Percentiles rank a stretch among this genome's conserved stretches.
Conservation (phyloP, 176 grass and related monocot genomes). For the Paspalum notatum region DNA sequence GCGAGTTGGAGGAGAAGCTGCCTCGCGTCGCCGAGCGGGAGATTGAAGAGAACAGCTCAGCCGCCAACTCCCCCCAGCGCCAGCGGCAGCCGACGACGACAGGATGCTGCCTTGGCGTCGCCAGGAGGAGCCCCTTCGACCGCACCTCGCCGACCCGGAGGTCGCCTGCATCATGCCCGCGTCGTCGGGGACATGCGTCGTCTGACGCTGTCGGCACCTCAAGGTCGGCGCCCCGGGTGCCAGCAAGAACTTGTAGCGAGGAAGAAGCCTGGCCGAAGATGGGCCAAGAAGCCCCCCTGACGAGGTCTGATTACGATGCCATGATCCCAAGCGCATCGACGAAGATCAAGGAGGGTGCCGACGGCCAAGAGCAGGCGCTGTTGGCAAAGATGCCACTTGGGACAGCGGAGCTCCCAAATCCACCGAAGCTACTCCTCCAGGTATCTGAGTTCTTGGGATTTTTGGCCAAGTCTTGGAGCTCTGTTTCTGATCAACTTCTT, state of each 20-base stretch:
- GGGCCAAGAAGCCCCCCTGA: not conserved
- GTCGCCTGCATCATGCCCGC: not conserved
- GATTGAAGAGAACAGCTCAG: not conserved
- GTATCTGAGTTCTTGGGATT: conserved; percentile 39
- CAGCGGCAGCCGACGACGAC: not conserved
- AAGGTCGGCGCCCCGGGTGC: not conserved
- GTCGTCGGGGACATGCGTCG: not conserved
- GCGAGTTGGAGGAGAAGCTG: not conserved
- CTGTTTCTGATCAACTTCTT: conserved; percentile 30
- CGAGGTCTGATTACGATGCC: conserved; percentile 24
- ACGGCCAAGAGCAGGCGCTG: conserved; percentile 10
- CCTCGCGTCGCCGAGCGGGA: not conserved
- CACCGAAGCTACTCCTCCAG: conserved; percentile 28
- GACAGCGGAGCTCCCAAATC: conserved; percentile 15
- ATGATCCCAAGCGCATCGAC: conserved; percentile 34
- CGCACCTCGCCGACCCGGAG: not conserved
- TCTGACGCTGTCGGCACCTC: conserved; percentile 5
- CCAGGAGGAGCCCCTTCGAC: not conserved
- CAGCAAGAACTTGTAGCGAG: not conserved
- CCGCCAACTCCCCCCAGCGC: not conserved
- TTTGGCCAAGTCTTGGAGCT: not conserved
- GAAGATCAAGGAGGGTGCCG: conserved; percentile 13
- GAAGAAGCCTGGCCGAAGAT: not conserved
- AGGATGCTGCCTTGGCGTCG: not conserved
- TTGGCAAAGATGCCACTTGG: conserved; percentile 37